Conservation (phyloP, 495 filamentous ascomycete genomes). For the Acidomyces sp. region DNA sequence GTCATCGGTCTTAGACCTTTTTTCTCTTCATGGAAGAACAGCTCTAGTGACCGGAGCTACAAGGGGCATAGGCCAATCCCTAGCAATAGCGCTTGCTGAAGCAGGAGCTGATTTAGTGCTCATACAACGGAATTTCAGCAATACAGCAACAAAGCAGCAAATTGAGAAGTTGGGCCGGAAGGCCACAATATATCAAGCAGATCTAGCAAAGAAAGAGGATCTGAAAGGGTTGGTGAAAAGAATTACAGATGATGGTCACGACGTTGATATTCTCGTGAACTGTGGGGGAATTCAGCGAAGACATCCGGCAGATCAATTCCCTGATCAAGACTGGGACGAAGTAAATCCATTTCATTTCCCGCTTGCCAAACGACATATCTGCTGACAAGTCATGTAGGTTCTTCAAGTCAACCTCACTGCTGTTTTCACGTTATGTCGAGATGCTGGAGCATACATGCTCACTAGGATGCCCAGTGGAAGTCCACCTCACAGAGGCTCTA, state of each 20-base stretch:
- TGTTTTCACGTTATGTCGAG: conserved; percentile 73
- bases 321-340: conserved; percentile 67
- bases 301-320: conserved; percentile 64
- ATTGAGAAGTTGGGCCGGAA: conserved; percentile 53
- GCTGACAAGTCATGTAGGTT: conserved; percentile 37
- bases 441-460: conserved; percentile 71
- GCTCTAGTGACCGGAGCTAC: conserved; percentile 78
- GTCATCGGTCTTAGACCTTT: conserved; percentile 23
- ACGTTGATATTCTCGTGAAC: conserved; percentile 58
- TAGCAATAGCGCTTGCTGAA: conserved; percentile 67
- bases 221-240: conserved; percentile 49
- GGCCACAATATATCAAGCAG: conserved; percentile 53
- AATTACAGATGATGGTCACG: conserved; percentile 44
- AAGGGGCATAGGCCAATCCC: conserved; percentile 74
- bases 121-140: conserved; percentile 32
- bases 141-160: conserved; percentile 46
- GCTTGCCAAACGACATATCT: background rate
- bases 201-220: conserved; percentile 46
- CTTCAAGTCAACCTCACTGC: conserved; percentile 71
- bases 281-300: conserved; percentile 77
- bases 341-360: conserved; percentile 30
- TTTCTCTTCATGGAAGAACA: conserved; percentile 44
- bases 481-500: conserved; percentile 48
- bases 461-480: conserved; percentile 38
- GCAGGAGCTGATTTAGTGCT: conserved; percentile 71